Conservation (phyloP, 116 monocot species). For the Trichopus zeylanicus region DNA sequence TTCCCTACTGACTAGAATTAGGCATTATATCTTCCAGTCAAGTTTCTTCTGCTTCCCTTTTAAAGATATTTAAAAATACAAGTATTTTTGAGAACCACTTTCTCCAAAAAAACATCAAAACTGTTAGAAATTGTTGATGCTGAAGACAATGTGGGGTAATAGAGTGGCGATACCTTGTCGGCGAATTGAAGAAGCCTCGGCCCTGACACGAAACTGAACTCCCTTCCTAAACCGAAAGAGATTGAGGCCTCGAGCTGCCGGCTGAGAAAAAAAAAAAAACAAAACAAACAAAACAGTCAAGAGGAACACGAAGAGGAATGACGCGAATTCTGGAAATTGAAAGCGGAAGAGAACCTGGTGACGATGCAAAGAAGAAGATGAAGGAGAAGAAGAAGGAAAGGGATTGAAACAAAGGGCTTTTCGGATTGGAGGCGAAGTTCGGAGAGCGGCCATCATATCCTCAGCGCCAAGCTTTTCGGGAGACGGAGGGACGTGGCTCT, state of each 20-base stretch:
- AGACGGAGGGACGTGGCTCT: not conserved
- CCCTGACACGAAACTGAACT: slow-evolving; percentile 13
- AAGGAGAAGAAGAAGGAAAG: slow-evolving; percentile 8
- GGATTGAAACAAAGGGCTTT: slow-evolving; percentile 21
- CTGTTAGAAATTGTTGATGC: not conserved
- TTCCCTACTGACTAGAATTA: too few species aligned
- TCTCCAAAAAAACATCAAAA: not conserved
- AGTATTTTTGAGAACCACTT: too few species aligned
- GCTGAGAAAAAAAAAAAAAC: slow-evolving; percentile 1
- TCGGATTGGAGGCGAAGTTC: slow-evolving; percentile 18
- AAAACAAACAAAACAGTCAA: not conserved
- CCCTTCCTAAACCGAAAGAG: not conserved
- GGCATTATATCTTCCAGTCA: too few species aligned
- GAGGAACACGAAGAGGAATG: not conserved
- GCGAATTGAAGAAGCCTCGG: slow-evolving; percentile 12
- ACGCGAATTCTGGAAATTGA: not conserved
- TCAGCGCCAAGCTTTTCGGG: not conserved
- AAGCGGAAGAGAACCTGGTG: slow-evolving; percentile 13
- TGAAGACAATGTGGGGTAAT: not conserved
- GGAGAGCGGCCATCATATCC: slow-evolving; percentile 20
- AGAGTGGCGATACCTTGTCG: slow-evolving; percentile 17
- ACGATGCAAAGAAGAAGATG: not conserved
- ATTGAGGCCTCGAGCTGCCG: not conserved
- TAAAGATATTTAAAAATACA: too few species aligned
- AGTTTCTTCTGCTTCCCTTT: too few species aligned